These are phyloP conservation scores for Hypoxylon subgilvum DNA, from an alignment of 495 filamentous ascomycete genomes.

Conservation along the genomic window DNA sequence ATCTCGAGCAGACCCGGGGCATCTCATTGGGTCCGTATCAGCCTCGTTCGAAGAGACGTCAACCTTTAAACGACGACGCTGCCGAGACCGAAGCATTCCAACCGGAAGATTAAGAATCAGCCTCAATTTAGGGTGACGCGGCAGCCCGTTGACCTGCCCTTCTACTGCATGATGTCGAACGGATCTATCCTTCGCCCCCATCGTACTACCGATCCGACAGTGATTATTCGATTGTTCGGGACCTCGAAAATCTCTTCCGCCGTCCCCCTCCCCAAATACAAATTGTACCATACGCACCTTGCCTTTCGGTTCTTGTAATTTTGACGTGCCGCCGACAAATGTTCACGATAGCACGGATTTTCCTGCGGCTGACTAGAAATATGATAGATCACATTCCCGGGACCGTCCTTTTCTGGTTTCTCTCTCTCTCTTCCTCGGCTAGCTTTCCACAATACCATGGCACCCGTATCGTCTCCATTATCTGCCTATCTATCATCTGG, in stretches of 20 bases:
- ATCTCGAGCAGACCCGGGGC: conserved; percentile 3
- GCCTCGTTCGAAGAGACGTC: conserved; percentile 34
- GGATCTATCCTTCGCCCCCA: conserved; percentile 14
- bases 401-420: background rate
- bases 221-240: conserved; percentile 25
- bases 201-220: conserved; percentile 20
- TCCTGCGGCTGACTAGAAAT: conserved; percentile 19
- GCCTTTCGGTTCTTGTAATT: conserved; percentile 32
- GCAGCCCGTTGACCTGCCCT: conserved; percentile 20
- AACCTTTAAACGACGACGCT: conserved; percentile 15
- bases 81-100: conserved; percentile 20
- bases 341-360: conserved; percentile 33
- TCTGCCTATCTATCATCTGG: conserved; percentile 22
- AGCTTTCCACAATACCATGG: conserved; percentile 12
- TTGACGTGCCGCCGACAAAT: conserved; percentile 24
- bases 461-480: conserved; percentile 10
- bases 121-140: conserved; percentile 37
- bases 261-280: background rate
- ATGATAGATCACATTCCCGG: conserved; percentile 31
- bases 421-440: conserved; percentile 10
- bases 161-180: conserved; percentile 33
- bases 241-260: conserved; percentile 16
- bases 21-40: conserved; percentile 28
- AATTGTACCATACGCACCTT: background rate
- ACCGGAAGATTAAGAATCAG: conserved; percentile 39